Conservation (phyloP, 176 grass and related monocot species). For the Oryza glaberrima region DNA sequence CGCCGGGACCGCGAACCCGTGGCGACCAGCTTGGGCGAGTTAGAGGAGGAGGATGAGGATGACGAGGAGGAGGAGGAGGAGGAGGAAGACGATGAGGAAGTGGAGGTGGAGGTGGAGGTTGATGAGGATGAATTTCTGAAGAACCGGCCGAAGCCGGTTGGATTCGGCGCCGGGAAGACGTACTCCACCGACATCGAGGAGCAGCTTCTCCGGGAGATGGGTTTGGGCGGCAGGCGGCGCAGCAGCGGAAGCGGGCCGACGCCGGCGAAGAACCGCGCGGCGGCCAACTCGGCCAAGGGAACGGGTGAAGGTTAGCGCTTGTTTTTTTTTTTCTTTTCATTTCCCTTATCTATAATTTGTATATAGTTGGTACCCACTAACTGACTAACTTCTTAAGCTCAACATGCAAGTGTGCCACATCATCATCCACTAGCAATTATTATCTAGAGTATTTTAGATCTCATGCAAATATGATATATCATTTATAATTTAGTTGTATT, state of each 20-base stretch:
- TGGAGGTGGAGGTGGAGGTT: constrained; percentile 36
- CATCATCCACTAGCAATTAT: too few species aligned
- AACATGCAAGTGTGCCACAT: too few species aligned
- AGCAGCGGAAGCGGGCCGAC: constrained; percentile 18
- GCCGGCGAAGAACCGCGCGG: neutral
- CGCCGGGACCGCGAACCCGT: constrained; percentile 32
- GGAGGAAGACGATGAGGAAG: neutral
- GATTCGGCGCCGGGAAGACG: constrained; percentile 59
- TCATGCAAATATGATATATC: too few species aligned
- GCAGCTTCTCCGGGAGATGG: constrained; percentile 64
- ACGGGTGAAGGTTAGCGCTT: constrained; percentile 32
- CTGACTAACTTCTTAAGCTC: too few species aligned
- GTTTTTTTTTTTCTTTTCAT: neutral
- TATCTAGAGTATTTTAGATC: too few species aligned
- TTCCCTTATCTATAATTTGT: neutral
- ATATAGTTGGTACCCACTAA: too few species aligned
- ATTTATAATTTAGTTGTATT: too few species aligned
- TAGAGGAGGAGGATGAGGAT: neutral
- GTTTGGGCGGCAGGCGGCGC: constrained; percentile 38
- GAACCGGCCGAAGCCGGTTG: constrained; percentile 52
- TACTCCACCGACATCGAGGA: constrained; percentile 66
- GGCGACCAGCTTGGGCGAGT: constrained; percentile 10
- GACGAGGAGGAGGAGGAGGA: constrained; percentile 27
- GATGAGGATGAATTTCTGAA: constrained; percentile 50
- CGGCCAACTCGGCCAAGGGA: neutral